phyloP scores from a whole-genome alignment of 1,139 yeast species.

The Yamadazyma kanchanaburiensis region DNA sequence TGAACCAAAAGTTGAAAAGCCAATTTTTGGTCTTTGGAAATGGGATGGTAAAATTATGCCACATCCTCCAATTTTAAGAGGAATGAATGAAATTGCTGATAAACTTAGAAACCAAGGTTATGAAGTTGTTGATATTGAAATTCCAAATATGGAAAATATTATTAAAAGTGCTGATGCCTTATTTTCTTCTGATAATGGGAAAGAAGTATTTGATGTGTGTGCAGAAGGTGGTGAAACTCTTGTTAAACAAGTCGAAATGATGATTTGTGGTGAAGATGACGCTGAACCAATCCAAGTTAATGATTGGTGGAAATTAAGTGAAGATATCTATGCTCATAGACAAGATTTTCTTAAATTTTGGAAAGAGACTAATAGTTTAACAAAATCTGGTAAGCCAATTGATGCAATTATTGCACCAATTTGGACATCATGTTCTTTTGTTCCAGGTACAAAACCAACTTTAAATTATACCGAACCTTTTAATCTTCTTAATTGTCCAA shows the following conservation, averaged over 20 bases:
- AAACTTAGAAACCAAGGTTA: conserved; percentile 14
- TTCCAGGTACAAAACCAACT: conserved; percentile 12
- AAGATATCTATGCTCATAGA: conserved; percentile 23
- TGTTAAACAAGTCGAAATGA: conserved; percentile 6
- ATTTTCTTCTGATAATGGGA: conserved; percentile 15
- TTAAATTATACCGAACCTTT: conserved; percentile 47
- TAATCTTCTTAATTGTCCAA: conserved; percentile 53
- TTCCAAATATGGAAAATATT: conserved; percentile 9
- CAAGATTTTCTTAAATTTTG: conserved; percentile 27
- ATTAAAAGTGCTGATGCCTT: conserved; percentile 8
- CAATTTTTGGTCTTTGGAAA: conserved; percentile 15
- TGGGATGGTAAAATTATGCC: conserved; percentile 11
- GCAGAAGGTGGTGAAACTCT: conserved; percentile 16
- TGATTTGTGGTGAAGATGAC: conserved; percentile 1
- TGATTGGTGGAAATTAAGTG: conserved; percentile 30
- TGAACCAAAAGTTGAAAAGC: conserved; percentile 4
- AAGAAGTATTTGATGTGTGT: conserved; percentile 12
- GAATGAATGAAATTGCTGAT: conserved; percentile 8
- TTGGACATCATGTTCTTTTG: conserved; percentile 23
- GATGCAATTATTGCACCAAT: conserved; percentile 35
- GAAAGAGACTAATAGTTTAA: conserved; percentile 17
- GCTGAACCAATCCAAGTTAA: conserved; percentile 15
- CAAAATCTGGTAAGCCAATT: conserved; percentile 24
- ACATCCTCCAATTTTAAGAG: conserved; percentile 18
- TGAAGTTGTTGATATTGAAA: conserved; percentile 13